Evolutionary conservation across 768 basidiomycete genomes (phyloP).

Genomic region (Naganishia vishniacii): DNA sequence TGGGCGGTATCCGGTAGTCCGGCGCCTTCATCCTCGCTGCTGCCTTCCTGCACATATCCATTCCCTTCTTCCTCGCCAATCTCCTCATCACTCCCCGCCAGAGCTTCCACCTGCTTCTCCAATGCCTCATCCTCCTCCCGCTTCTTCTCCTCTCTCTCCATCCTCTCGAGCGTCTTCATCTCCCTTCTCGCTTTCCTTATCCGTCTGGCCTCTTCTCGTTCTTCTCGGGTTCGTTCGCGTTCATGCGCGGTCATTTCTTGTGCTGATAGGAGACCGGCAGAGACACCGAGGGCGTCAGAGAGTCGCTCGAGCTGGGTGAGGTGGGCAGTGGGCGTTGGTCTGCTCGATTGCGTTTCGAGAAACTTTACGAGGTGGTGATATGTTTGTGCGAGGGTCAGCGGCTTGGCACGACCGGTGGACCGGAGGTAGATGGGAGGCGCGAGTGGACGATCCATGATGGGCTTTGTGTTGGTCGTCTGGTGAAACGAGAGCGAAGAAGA

Average conservation of each 20-base stretch:
- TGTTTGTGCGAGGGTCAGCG: slow-evolving; percentile 5
- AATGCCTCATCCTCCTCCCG: slow-evolving; percentile 37
- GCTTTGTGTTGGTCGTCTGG: neutral
- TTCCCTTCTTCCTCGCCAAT: slow-evolving; percentile 4
- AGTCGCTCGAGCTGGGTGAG: slow-evolving; percentile 20
- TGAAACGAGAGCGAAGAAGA: too few relatives aligned
- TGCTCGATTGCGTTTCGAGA: slow-evolving; percentile 5
- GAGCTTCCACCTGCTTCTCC: slow-evolving; percentile 34
- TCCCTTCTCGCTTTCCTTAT: slow-evolving; percentile 24
- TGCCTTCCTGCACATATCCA: slow-evolving; percentile 6
- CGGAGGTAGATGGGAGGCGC: slow-evolving; percentile 14
- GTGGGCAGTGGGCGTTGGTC: slow-evolving; percentile 15
- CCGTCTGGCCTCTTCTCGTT: slow-evolving; percentile 35
- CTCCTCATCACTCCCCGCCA: slow-evolving; percentile 21
- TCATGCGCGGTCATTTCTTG: slow-evolving; percentile 14
- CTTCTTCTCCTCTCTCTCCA: slow-evolving; percentile 34
- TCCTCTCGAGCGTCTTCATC: slow-evolving; percentile 40
- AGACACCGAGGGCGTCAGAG: slow-evolving; percentile 18
- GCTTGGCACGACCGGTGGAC: neutral
- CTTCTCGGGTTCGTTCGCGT: slow-evolving; percentile 38
- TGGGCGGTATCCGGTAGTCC: slow-evolving; percentile 21
- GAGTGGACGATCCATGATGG: slow-evolving; percentile 24
- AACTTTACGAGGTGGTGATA: slow-evolving; percentile 20
- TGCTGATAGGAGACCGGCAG: slow-evolving; percentile 16
- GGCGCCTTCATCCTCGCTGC: slow-evolving; percentile 23